Evolutionary conservation across 306 rosid species (phyloP), one percentile per base, ranked within the genome.

Genomic region (Trifolium fragiferum): DNA sequence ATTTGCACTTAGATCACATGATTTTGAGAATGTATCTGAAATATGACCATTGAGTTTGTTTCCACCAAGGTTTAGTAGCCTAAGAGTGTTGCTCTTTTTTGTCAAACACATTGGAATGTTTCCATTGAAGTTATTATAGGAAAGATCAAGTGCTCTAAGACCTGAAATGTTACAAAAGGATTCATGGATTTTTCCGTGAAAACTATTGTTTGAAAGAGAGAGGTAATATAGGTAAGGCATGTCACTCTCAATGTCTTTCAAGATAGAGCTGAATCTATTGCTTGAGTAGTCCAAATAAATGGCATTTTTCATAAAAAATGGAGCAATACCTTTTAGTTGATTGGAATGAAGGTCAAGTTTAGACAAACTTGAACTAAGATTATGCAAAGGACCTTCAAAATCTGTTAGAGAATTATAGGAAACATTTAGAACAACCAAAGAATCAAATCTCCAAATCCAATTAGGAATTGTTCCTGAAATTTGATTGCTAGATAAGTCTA

Each of bases 401-500:
- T 46, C 25, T 4, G 11, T 67, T 11, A 90, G 40, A 0, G 67
- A n/a, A 54, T 89, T 90, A 53, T n/a, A 27, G 18, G 96, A 90
- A 58, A 90, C 83, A 84, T 87, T 90, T n/a, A 89, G 27, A 8
- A 27, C 12, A 6, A 0, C 0, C 40, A 86, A 25, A 44, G 1
- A 23, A 0, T 58, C 72, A 37, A 81, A 30, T 54, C 10, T 62
- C 93, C 90, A 89, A 7, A 91, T 77, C 97, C 90, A 87, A 10
- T 25, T 77, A 18, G 96, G 93, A 46, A 87, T 32, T 25, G 18
- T 10, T 5, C 89, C 90, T 1, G 7, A 10, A 49, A 90, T 84
- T 2, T 82, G 73, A 50, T 90, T 90, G n/a, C 2, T 0, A 0
- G 93, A 78, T 25, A 88, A 77, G 81, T 88, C 91, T 75, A 90